Base-by-base conservation (phyloP, 805 yeast genomes). In the Saturnispora gosingensis region DNA sequence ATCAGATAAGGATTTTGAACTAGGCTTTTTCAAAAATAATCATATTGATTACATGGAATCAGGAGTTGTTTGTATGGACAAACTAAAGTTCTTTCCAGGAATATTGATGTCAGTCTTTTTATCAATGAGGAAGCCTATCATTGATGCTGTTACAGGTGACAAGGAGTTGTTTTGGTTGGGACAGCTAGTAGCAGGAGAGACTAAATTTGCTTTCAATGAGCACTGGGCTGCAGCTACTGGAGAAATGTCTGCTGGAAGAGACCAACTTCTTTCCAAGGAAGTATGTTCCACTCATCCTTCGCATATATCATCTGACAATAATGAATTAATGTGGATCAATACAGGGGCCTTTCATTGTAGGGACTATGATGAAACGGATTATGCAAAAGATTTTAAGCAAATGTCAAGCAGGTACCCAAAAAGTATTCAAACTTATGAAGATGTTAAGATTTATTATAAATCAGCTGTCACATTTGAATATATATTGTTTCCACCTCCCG, bases 111-210 rank as follows among this genome's bases (percentile, higher is more conserved):
- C 80, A 2, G 55, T 69, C 10, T 65, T 68, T 35, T 53, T 75
- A 52, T 72, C 74, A 47, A 62, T 70, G 56, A 63, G 72, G 57
- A 61, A 59, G 48, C 71, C 77, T 7, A 67, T 72, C 2, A 65
- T 68, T 7, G 69, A 75, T 3, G 75, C 80, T 30, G 74, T 82
- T 3, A 82, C 85, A 76, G 93, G 93, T 27, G 93, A 85, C 54
- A 85, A 85, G 59, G 91, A 85, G 59, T 67, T 83, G 57, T 83
- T 82, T 60, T 83, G 90, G 90, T 57, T 85, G 20, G 85, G 85
- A 0, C 75, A 78, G 61, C 66, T 77, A 13, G 67, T 77, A 39
- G 69, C 76, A 0, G 82, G 86, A 5, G 82, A 80, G 58, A 80
- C 77, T 51, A 65, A 71, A 24, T 79, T 77, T 56, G 61, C 62